These are phyloP conservation scores for Epichloe bromicola DNA, from an alignment of 2,329 filamentous ascomycete genomes.

Conservation along the genomic window DNA sequence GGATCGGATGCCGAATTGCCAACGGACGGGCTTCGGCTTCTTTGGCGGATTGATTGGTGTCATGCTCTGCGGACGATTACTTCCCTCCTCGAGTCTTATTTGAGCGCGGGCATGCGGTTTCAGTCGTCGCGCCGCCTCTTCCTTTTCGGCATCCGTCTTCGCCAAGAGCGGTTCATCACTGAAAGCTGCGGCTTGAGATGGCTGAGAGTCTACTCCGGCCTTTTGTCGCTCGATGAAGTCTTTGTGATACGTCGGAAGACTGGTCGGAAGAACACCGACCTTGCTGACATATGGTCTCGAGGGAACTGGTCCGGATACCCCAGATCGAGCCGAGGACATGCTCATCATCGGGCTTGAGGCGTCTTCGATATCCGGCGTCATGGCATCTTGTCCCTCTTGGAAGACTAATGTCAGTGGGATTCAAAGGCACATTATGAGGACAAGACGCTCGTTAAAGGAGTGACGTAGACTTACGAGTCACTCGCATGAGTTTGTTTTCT, in stretches of 20 bases:
- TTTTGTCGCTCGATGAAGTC: conserved; percentile 71
- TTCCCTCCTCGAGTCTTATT: conserved; percentile 52
- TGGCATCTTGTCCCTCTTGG: conserved; percentile 21
- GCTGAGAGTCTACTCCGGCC: conserved; percentile 33
- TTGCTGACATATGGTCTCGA: conserved; percentile 60
- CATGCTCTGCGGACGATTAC: conserved; percentile 46
- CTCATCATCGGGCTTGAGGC: conserved; percentile 37
- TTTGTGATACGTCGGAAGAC: conserved; percentile 78
- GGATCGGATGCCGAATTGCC: conserved; percentile 96
- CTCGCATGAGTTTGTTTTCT: conserved; percentile 95
- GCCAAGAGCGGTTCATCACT: conserved; percentile 36
- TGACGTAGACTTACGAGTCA: conserved; percentile 57
- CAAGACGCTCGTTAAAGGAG: no score
- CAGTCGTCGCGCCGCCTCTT: conserved; percentile 65
- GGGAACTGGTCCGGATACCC: conserved; percentile 33
- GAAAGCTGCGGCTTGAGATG: conserved; percentile 29
- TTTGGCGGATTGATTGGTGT: conserved; percentile 51
- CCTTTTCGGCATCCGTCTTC: conserved; percentile 60
- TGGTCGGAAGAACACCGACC: conserved; percentile 83
- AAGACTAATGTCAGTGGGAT: conserved; percentile 9
- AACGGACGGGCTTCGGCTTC: conserved; percentile 71
- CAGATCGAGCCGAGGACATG: conserved; percentile 41
- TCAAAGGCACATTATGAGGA: neutral
- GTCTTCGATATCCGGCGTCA: conserved; percentile 24
- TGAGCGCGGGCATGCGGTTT: conserved; percentile 73